Base-by-base conservation (phyloP, 2,329 filamentous ascomycete species). In the Sclerotiophoma versabilis region DNA sequence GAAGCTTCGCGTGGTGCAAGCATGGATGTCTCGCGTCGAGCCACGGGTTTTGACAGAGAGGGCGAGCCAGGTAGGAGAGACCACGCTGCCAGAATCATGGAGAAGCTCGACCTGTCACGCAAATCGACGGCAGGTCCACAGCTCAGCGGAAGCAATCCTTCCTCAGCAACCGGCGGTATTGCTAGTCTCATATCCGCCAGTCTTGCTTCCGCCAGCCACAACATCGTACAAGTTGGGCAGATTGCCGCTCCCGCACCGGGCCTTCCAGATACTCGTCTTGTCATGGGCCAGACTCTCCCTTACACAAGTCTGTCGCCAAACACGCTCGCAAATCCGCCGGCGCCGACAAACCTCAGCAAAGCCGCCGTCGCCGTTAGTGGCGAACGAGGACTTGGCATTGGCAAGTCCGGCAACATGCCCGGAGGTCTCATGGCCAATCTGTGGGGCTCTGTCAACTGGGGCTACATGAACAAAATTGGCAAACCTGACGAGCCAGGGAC, bases 391-490 rank as follows among this genome's bases (percentile, higher is more conserved):
- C 80, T 92, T 51, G 83, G 83, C 3, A 75, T 86, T 15, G 86
- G 87, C n/a, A 76, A 78, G 42, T 79, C 79, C 55, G 84, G 89
- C 34, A 84, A 84, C 19, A 86, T 96, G 76, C 91, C 93, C 1
- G 90, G 90, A 43, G 92, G 91, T 12, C 87, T 97, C 57, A 85
- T 96, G 80, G 93, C 93, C 26, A 98, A 98, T 71, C 84, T 96
- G 50, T 98, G 93, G 93, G 93, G 93, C 43, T 96, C 88, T 67
- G 89, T 87, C 51, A 88, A 92, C 39, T 96, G 92, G 91, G 85
- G 85, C 12, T 84, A 85, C 59, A 77, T 89, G 54, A 88, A 89
- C 61, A 81, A 82, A 27, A 72, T 89, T 29, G 84, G 83, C 62
- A 76, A 79, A 17, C 83, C 84, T 38, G 81, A 84, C n/a, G 64